Base-by-base conservation (phyloP, 208 protist genomes). In the Leishmania arabica region DNA sequence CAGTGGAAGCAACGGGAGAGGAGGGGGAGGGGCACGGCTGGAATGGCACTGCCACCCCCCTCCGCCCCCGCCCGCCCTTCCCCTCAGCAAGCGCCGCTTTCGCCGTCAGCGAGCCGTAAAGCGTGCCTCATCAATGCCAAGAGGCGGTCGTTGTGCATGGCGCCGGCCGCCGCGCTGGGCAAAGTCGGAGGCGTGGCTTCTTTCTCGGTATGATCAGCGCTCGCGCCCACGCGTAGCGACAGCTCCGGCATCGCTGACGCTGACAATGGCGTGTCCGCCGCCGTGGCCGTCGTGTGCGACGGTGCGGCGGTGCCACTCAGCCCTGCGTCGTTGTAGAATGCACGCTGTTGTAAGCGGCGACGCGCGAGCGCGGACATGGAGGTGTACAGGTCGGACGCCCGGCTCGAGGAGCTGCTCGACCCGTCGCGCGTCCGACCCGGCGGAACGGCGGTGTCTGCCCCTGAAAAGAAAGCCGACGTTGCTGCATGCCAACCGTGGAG, bases 391-490 rank as follows among this genome's bases (percentile, higher is more conserved):
- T 60, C 62, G 3, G 77, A 75, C 1, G 77, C 21, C n/a, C 76
- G 17, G 37, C 51, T 72, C 54, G 40, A 24, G 1, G 27, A 3
- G 31, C 47, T 45, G 77, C 40, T 13, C 45, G 40, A 15, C 70
- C 24, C 42, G 58, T 54, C 45, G 40, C 34, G 21, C 3, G 37
- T 31, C 37, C 37, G 47, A n/a, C 45, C 21, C 4, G 45, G 42
- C 24, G 58, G 9, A 34, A 60, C 47, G 58, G 54, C 64, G 40
- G n/a, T 56, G 42, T 31, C 42, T 8, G 54, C 51, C 24, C 9
- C 68, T 8, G 58, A 31, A 53, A 81, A 87, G 54, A 83, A 84
- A 37, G 84, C 84, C 11, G 79, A 87, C 1, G 77, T 78, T 24
- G 77, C 62, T 19, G 56, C 54, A 78, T 85, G 82, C 82, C 82